Percentiles rank a stretch among this genome's conserved stretches.
These are phyloP conservation scores for Rhynchosporium graminicola DNA, from an alignment of 2,329 filamentous ascomycete genomes.

Conservation along the genomic window DNA sequence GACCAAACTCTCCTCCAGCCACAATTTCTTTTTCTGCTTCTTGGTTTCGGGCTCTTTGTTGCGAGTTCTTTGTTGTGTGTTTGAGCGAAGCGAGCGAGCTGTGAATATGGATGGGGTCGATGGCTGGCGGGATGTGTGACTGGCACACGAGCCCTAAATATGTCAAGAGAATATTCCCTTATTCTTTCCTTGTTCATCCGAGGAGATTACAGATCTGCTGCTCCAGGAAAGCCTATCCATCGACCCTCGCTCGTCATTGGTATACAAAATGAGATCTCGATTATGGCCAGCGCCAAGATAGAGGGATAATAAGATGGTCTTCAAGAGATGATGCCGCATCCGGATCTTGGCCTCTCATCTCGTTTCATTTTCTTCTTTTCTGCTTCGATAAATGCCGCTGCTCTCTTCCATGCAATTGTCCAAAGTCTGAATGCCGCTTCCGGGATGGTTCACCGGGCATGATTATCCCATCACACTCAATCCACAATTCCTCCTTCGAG, in stretches of 20 bases:
- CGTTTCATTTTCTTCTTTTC: neutral
- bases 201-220: constrained; percentile 10
- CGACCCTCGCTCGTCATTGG: constrained; percentile 3
- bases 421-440: neutral
- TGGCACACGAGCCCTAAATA: constrained; percentile 7
- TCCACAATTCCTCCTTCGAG: neutral
- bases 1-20: constrained; percentile 9
- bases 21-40: neutral
- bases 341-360: neutral
- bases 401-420: neutral
- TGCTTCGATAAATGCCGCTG: neutral
- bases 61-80: constrained; percentile 9
- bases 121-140: neutral
- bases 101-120: neutral
- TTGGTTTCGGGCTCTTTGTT: neutral
- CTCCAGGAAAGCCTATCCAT: neutral
- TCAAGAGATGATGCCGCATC: constrained; percentile 9
- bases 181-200: constrained; percentile 3
- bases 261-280: neutral
- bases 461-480: neutral
- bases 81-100: constrained; percentile 7
- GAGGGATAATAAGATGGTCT: neutral
- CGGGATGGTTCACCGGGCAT: neutral
- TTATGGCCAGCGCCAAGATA: neutral
- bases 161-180: neutral